These are phyloP conservation scores for Daldinia eschscholtzii DNA, from an alignment of 2,329 filamentous ascomycete species.

Conservation along the genomic window DNA sequence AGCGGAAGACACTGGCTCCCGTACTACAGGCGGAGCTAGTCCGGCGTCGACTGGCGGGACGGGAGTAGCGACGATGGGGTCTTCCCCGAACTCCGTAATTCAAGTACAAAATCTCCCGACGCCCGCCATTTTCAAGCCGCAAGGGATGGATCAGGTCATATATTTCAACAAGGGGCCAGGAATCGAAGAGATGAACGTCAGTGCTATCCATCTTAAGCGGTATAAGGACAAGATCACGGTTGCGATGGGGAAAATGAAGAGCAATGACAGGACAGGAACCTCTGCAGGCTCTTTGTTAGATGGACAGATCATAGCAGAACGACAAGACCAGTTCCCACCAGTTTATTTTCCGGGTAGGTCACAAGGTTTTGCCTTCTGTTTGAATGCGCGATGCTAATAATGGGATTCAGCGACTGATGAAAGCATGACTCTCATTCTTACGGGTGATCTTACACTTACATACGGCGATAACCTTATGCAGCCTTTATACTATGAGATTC, in stretches of 20 bases:
- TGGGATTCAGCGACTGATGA: slow-evolving; percentile 19
- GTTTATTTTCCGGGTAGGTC: slow-evolving; percentile 2
- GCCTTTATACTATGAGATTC: slow-evolving; percentile 44
- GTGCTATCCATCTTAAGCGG: slow-evolving; percentile 24
- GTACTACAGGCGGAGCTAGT: slow-evolving; percentile 3
- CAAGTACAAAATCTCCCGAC: slow-evolving; percentile 18
- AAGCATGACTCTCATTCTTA: slow-evolving; percentile 31
- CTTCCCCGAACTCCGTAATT: slow-evolving; percentile 33
- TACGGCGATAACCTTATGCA: slow-evolving; percentile 15
- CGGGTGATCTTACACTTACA: background rate
- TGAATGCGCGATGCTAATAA: slow-evolving; percentile 14
- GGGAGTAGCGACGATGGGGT: slow-evolving; percentile 18
- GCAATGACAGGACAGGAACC: background rate
- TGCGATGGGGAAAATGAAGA: slow-evolving; percentile 12
- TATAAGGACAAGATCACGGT: slow-evolving; percentile 18
- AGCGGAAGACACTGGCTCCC: slow-evolving; percentile 19
- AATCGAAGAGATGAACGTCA: slow-evolving; percentile 27
- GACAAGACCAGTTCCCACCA: background rate
- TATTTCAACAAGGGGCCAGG: slow-evolving; percentile 10
- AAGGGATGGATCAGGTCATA: slow-evolving; percentile 6
- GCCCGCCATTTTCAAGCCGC: slow-evolving; percentile 22
- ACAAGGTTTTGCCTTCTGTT: background rate
- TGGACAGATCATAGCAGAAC: background rate
- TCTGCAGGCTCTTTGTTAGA: background rate
- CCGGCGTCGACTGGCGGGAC: slow-evolving; percentile 14